phyloP scores from a whole-genome alignment of 305 asterid species.

The Plantago coronopus region DNA sequence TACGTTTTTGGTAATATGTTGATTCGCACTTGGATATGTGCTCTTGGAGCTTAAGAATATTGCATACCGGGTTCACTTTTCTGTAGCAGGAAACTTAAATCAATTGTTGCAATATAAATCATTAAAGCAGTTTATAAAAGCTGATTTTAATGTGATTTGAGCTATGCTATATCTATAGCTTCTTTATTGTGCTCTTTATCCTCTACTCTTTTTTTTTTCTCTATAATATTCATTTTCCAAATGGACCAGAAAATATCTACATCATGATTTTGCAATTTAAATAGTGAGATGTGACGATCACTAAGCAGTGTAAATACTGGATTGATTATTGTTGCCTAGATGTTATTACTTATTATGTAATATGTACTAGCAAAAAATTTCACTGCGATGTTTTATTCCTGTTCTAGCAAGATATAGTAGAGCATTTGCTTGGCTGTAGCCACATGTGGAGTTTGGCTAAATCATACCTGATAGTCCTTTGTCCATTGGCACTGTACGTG shows the following conservation, averaged over 20 bases:
- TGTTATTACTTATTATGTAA: too few species aligned
- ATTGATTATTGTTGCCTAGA: not conserved
- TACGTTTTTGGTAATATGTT: too few species aligned
- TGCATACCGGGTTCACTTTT: too few species aligned
- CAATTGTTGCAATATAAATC: not conserved
- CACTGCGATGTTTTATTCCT: not conserved
- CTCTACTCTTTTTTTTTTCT: not conserved
- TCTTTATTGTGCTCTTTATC: not conserved
- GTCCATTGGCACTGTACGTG: too few species aligned
- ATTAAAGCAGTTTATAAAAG: not conserved
- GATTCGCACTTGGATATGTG: too few species aligned
- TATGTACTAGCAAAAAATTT: too few species aligned
- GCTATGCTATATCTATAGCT: not conserved
- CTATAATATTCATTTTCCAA: not conserved
- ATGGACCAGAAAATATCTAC: not conserved
- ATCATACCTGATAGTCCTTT: not conserved
- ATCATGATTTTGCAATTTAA: not conserved
- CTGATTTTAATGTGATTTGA: not conserved
- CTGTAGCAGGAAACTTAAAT: not conserved
- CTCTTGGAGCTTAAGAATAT: too few species aligned
- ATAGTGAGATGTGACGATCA: not conserved
- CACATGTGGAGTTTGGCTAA: not conserved
- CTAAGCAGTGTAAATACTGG: too few species aligned
- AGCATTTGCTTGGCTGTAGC: not conserved
- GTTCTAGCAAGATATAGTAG: not conserved